Conservation (phyloP, 495 filamentous ascomycete genomes). For the Xylaria longipes region DNA sequence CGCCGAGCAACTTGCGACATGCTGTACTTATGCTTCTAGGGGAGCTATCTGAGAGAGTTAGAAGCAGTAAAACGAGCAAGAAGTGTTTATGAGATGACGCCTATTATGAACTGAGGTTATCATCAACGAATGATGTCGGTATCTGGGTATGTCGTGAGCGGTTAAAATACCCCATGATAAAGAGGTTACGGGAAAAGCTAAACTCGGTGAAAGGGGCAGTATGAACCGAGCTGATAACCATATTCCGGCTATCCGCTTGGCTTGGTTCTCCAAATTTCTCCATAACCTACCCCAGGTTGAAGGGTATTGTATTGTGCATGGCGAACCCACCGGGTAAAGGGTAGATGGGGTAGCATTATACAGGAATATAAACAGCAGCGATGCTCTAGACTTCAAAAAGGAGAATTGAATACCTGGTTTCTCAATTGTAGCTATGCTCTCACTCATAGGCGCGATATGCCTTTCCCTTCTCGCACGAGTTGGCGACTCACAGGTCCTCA, state of each 20-base stretch:
- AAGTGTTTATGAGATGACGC: background rate
- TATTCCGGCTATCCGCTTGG: background rate
- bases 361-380: background rate
- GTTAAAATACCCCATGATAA: background rate
- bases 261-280: conserved; percentile 13
- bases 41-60: background rate
- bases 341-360: background rate
- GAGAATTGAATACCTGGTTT: background rate
- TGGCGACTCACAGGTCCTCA: conserved; percentile 33
- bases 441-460: conserved; percentile 1
- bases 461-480: conserved; percentile 11
- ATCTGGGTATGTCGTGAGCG: background rate
- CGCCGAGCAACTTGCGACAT: background rate
- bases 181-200: background rate
- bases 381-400: background rate
- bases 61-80: background rate
- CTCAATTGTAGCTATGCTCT: background rate
- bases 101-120: background rate
- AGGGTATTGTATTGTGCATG: background rate
- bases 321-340: conserved; percentile 1
- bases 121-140: background rate
- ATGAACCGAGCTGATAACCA: background rate
- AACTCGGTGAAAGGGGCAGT: conserved; percentile 9
- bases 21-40: background rate
- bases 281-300: background rate